Conservation (phyloP, 129 eudicot genomes). For the Daucus carota region DNA sequence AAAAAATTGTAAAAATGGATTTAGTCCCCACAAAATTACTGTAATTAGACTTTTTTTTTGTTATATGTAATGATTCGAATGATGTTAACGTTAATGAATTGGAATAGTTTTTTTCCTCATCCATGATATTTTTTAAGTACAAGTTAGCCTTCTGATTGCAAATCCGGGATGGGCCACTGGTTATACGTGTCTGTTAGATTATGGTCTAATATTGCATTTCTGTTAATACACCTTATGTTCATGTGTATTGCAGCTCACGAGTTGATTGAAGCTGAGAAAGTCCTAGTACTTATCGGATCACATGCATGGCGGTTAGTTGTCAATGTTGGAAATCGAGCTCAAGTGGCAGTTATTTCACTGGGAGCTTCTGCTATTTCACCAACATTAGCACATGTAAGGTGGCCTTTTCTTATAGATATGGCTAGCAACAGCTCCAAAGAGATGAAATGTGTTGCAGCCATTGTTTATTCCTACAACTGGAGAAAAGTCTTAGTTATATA, state of each 20-base stretch:
- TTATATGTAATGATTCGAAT: too few relatives aligned
- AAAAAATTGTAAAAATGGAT: too few relatives aligned
- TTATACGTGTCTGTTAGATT: too few relatives aligned
- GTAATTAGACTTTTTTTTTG: too few relatives aligned
- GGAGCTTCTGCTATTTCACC: conserved; percentile 7
- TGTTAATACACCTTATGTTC: not conserved
- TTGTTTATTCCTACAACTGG: conserved; percentile 36
- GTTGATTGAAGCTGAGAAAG: conserved; percentile 33
- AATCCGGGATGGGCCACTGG: too few relatives aligned
- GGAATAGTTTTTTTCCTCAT: too few relatives aligned
- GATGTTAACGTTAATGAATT: too few relatives aligned
- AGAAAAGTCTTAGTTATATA: conserved; percentile 32
- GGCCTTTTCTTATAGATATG: conserved; percentile 59
- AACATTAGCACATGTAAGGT: conserved; percentile 9
- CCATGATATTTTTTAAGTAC: too few relatives aligned
- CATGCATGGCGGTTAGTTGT: conserved; percentile 15
- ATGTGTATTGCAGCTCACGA: conserved; percentile 26
- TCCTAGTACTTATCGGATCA: conserved; percentile 8
- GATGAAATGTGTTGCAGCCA: conserved; percentile 27
- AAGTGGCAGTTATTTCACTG: conserved; percentile 26
- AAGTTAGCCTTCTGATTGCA: too few relatives aligned
- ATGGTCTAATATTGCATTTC: too few relatives aligned
- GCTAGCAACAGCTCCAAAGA: conserved; percentile 22
- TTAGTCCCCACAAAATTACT: too few relatives aligned
- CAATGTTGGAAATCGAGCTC: conserved; percentile 16